phyloP scores from a whole-genome alignment of 176 grass and related monocot genomes.

The Carex parvula region DNA sequence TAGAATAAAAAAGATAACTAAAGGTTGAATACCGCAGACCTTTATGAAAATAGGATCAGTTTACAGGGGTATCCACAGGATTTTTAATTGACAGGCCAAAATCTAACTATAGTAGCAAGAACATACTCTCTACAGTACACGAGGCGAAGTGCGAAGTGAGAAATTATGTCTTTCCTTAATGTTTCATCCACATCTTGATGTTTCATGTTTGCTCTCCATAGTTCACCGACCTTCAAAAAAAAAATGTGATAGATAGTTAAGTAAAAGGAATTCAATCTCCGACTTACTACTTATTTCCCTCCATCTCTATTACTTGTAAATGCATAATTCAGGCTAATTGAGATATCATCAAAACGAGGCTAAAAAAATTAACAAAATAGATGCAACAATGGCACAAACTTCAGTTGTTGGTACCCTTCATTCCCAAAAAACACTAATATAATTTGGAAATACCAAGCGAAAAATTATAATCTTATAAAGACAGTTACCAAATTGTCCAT shows the following conservation, averaged over 20 bases:
- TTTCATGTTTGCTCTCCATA: conserved; percentile 78
- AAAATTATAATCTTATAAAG: neutral
- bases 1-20: neutral
- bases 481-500: conserved; percentile 81
- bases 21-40: neutral
- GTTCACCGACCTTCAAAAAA: conserved; percentile 49
- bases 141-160: conserved; percentile 90
- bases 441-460: neutral
- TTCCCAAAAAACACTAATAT: neutral
- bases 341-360: neutral
- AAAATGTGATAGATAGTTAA: neutral
- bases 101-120: conserved; percentile 16
- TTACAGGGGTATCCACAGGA: neutral
- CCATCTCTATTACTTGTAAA: neutral
- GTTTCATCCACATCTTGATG: conserved; percentile 76
- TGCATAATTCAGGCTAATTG: neutral
- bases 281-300: neutral
- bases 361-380: neutral
- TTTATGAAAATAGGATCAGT: neutral
- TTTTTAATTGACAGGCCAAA: neutral
- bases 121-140: conserved; percentile 98
- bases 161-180: conserved; percentile 92
- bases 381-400: neutral
- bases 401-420: neutral
- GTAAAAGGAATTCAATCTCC: neutral